phyloP scores from a whole-genome alignment of 305 asterid genomes.

The Fraxinus ornus region DNA sequence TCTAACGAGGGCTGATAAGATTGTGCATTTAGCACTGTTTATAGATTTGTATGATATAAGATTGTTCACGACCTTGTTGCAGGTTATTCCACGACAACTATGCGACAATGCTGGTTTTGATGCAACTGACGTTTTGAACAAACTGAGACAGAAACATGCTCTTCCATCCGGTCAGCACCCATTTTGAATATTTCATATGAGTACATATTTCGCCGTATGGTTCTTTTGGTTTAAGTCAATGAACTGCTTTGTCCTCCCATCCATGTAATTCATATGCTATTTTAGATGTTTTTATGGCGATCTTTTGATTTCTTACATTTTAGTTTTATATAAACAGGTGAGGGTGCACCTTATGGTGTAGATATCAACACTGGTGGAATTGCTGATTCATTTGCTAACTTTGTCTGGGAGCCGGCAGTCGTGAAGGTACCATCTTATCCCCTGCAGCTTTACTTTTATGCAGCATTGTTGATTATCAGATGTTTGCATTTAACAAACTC shows the following conservation, averaged over 20 bases:
- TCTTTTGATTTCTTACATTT: neutral
- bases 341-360: constrained; percentile 90
- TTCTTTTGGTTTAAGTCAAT: neutral
- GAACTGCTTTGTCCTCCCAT: neutral
- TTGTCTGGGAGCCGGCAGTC: constrained; percentile 96
- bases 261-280: neutral
- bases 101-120: constrained; percentile 98
- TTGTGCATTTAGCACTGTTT: neutral
- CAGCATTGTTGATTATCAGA: neutral
- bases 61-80: constrained; percentile 22
- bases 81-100: constrained; percentile 87
- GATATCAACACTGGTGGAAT: constrained; percentile 95
- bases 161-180: constrained; percentile 74
- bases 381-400: constrained; percentile 84
- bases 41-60: neutral
- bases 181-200: neutral
- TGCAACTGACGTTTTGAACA: constrained; percentile 90
- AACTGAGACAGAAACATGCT: constrained; percentile 90
- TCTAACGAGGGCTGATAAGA: neutral
- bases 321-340: constrained; percentile 53
- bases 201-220: neutral
- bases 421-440: constrained; percentile 53
- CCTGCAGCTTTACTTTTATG: neutral
- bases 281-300: neutral
- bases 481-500: neutral